phyloP scores from a whole-genome alignment of 176 grass and related monocot genomes.

The Phyllostachys edulis region DNA sequence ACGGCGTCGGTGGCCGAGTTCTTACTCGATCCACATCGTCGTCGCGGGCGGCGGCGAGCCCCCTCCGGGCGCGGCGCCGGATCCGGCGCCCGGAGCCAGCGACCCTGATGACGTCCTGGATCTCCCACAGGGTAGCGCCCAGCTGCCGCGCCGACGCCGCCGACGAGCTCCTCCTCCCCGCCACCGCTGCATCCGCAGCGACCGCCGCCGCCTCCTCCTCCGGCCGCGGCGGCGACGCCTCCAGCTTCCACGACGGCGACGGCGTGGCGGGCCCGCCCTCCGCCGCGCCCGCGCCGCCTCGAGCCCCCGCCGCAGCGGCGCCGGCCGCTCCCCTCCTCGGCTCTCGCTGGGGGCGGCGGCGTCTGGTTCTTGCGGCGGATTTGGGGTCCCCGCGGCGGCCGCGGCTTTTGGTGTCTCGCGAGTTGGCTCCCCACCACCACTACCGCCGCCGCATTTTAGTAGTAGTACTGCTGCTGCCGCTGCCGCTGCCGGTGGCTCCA shows the following conservation, averaged over 20 bases:
- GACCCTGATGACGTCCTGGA: constrained; percentile 53
- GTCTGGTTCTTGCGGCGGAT: constrained; percentile 13
- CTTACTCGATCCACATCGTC: constrained; percentile 62
- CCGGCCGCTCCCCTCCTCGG: background rate
- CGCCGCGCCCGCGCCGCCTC: constrained; percentile 35
- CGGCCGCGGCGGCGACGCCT: constrained; percentile 33
- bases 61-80: constrained; percentile 45
- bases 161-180: constrained; percentile 52
- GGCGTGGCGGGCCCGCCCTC: constrained; percentile 55
- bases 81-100: constrained; percentile 40
- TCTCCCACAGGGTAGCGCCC: constrained; percentile 94
- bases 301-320: constrained; percentile 19
- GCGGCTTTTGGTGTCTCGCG: background rate
- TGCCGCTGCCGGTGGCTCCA: constrained; percentile 12
- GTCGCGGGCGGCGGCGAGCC: background rate
- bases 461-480: background rate
- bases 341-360: constrained; percentile 11
- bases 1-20: background rate
- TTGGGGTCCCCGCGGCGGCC: background rate
- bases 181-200: background rate
- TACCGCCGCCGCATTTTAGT: constrained; percentile 24
- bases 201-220: background rate
- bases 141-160: constrained; percentile 76
- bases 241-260: constrained; percentile 74
- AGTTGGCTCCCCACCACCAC: background rate